Evolutionary conservation across 768 basidiomycete genomes (phyloP).

Genomic region (Pholiota microspora): DNA sequence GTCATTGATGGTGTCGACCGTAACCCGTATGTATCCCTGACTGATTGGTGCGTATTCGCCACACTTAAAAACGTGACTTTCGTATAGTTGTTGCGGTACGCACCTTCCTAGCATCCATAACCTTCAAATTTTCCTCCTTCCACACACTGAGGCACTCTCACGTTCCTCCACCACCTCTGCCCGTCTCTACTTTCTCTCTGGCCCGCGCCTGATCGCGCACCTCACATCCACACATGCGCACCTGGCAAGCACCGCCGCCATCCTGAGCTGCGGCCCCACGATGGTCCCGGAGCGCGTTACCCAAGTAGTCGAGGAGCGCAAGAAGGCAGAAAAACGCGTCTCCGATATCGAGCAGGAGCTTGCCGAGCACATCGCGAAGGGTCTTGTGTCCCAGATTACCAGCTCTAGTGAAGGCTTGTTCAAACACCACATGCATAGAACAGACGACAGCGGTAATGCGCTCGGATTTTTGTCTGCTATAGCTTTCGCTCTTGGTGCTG

Average conservation of each 20-base stretch:
- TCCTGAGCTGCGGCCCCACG: constrained; percentile 65
- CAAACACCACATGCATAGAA: constrained; percentile 53
- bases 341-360: constrained; percentile 70
- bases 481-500: constrained; percentile 41
- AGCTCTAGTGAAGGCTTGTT: constrained; percentile 27
- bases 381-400: constrained; percentile 27
- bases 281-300: constrained; percentile 68
- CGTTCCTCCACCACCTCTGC: constrained; percentile 61
- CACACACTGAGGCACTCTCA: constrained; percentile 65
- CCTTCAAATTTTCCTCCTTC: constrained; percentile 68
- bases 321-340: constrained; percentile 63
- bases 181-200: constrained; percentile 81
- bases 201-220: constrained; percentile 68
- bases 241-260: constrained; percentile 54
- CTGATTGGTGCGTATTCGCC: too few species aligned
- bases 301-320: constrained; percentile 66
- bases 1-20: too few species aligned
- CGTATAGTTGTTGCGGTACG: constrained; percentile 72
- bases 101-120: constrained; percentile 78
- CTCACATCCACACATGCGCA: constrained; percentile 55
- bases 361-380: constrained; percentile 44
- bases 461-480: constrained; percentile 62
- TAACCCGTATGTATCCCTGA: too few species aligned
- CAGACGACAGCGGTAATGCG: constrained; percentile 57
- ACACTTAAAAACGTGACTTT: not conserved